Evolutionary conservation across 257 asterid species (phyloP), one percentile per base, ranked within the genome.

Genomic region (Petunia axillaris): DNA sequence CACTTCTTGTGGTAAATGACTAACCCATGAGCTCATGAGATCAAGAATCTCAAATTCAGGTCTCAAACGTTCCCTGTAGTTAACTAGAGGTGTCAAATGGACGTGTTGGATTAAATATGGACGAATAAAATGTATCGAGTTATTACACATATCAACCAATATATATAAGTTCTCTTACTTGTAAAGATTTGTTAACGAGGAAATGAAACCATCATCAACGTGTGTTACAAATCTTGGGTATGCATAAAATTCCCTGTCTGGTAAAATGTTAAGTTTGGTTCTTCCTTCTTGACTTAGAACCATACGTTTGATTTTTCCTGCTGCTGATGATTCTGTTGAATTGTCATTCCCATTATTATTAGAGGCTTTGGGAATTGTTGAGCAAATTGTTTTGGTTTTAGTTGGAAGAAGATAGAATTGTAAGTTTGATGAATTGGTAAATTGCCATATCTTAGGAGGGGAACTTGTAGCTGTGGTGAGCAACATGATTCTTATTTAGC

Each of bases 21-120:
- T 94, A 3, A 94, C 85, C 98, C 97, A 94, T 0, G 97, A 94
- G 67, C 98, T 92, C 97, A 93, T 92, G 8, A 94, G 80, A 68
- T 94, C 97, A 10, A 94, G 94, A 79, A 92, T 86, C 75, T 94
- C 97, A 88, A 79, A 84, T 4, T 92, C 97, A 0, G 97, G 90
- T n/a, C 89, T 85, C 81, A 92, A 77, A 11, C 75, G 68, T 74
- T 71, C 11, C 77, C 77, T 71, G 11, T 25, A 44, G 25, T 25
- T 25, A 70, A 38, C 44, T 5, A 15, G 5, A 3, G 48, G 6
- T 13, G 36, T 65, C 1, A 8, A 15, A 52, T 52, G 14, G 14
- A 8, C 14, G 55, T 2, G 55, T 52, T 52, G 15, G 55, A 4
- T 14, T 52, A 52, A 52, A 52, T 9, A 52, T 8, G 2, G 55